A percentile compares a stretch with the other conserved stretches of the same genome.
Conservation (phyloP, 2,329 filamentous ascomycete genomes). For the Pseudodiploospora longispora region DNA sequence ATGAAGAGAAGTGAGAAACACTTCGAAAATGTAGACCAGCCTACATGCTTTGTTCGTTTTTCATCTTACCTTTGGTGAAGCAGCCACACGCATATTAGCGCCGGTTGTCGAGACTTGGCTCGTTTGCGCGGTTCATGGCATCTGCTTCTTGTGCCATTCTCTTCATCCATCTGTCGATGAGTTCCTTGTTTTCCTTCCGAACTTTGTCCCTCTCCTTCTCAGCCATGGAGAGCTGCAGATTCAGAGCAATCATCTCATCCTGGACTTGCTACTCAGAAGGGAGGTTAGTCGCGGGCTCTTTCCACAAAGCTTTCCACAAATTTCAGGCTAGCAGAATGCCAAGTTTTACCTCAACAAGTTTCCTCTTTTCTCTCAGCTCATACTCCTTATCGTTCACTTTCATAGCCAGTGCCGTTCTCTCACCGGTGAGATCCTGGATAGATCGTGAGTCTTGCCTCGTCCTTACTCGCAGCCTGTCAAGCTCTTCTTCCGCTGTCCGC, state of each 20-base stretch:
- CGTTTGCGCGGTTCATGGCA: constrained; percentile 67
- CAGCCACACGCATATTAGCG: constrained; percentile 11
- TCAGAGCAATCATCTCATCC: constrained; percentile 83
- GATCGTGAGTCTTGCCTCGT: constrained; percentile 51
- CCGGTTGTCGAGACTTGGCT: constrained; percentile 29
- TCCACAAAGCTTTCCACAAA: too few relatives aligned
- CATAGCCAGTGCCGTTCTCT: constrained; percentile 53
- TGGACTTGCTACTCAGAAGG: constrained; percentile 58
- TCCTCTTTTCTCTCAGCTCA: constrained; percentile 75
- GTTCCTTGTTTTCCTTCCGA: constrained; percentile 74
- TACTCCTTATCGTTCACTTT: constrained; percentile 75
- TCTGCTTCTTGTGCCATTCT: constrained; percentile 80
- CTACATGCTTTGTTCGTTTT: neutral
- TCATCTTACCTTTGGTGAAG: too few relatives aligned
- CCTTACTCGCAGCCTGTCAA: constrained; percentile 53
- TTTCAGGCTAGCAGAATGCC: neutral
- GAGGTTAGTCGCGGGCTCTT: constrained; percentile 9
- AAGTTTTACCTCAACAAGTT: constrained; percentile 61
- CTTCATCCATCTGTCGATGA: constrained; percentile 88
- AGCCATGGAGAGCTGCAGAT: constrained; percentile 79
- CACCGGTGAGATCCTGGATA: constrained; percentile 53
- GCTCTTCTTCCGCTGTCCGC: constrained; percentile 53
- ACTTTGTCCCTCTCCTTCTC: constrained; percentile 68
- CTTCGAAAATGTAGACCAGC: neutral
- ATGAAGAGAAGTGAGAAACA: too few relatives aligned